Conservation (phyloP, 495 filamentous ascomycete genomes). For the Daldinia childiae region DNA sequence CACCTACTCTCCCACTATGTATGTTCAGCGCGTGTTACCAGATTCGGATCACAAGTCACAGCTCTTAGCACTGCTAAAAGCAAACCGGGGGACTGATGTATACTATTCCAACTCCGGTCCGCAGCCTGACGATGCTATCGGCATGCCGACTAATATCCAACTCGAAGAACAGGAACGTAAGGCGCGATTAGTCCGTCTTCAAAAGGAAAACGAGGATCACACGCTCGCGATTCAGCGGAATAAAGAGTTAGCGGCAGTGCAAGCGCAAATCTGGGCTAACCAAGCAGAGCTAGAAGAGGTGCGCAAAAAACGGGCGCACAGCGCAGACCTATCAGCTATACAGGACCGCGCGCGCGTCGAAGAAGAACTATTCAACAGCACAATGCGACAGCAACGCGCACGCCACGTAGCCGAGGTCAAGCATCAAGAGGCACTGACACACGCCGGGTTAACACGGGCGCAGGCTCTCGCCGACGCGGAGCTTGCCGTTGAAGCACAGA, state of each 20-base stretch:
- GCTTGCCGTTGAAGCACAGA: conserved; percentile 49
- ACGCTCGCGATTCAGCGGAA: conserved; percentile 48
- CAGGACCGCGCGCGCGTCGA: conserved; percentile 49
- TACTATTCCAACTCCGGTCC: conserved; percentile 59
- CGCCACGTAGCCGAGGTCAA: conserved; percentile 42
- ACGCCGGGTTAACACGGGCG: conserved; percentile 51
- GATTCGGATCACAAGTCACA: conserved; percentile 45
- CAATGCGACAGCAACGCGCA: conserved; percentile 46
- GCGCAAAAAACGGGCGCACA: conserved; percentile 45
- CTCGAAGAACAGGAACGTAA: conserved; percentile 56
- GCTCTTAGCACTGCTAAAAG: conserved; percentile 52
- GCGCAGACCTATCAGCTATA: conserved; percentile 40
- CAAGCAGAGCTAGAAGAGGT: conserved; percentile 59
- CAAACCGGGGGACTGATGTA: conserved; percentile 56
- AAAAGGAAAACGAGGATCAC: conserved; percentile 52
- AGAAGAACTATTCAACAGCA: conserved; percentile 49
- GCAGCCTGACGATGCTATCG: conserved; percentile 56
- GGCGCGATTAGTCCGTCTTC: conserved; percentile 49
- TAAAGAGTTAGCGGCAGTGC: conserved; percentile 54
- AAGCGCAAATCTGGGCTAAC: conserved; percentile 53
- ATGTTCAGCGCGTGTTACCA: conserved; percentile 50
- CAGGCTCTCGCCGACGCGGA: conserved; percentile 53
- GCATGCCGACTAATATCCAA: conserved; percentile 55
- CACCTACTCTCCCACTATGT: conserved; percentile 59
- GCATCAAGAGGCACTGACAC: conserved; percentile 53